Evolutionary conservation across 306 rosid species (phyloP).

Genomic region (Begonia peltatifolia): DNA sequence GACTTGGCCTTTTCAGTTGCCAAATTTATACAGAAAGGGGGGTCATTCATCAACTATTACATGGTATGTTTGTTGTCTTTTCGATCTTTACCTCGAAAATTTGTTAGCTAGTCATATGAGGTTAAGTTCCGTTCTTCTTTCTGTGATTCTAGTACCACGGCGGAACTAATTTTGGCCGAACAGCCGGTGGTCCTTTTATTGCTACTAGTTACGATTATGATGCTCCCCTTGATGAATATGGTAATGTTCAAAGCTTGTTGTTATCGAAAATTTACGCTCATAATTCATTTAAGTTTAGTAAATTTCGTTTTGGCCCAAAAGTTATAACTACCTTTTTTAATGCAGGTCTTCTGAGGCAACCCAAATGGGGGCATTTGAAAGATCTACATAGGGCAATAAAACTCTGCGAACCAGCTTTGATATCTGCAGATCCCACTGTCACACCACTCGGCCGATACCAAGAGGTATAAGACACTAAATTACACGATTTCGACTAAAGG

Average conservation of each 20-base stretch:
- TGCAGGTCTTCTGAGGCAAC: constrained; percentile 70
- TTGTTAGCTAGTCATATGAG: too few species aligned
- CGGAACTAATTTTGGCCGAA: constrained; percentile 97
- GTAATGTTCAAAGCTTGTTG: constrained; percentile 26
- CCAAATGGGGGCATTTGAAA: constrained; percentile 91
- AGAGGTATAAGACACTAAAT: constrained; percentile 33
- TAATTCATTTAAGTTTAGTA: too few species aligned
- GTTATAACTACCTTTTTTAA: background rate
- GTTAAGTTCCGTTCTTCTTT: background rate
- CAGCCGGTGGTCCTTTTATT: constrained; percentile 96
- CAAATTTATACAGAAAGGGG: constrained; percentile 77
- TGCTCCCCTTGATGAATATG: constrained; percentile 96
- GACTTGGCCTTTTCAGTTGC: constrained; percentile 89
- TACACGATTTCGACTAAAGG: too few species aligned
- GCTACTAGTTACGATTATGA: constrained; percentile 96
- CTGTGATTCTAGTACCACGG: constrained; percentile 68
- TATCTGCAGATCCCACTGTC: constrained; percentile 73
- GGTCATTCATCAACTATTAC: constrained; percentile 85
- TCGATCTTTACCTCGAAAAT: background rate
- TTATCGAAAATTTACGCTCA: too few species aligned
- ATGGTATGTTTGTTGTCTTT: constrained; percentile 41
- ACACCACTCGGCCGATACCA: constrained; percentile 70
- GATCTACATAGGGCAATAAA: constrained; percentile 84
- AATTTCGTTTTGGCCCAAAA: too few species aligned
- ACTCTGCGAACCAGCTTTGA: constrained; percentile 63